These are phyloP conservation scores for Cystobasidium slooffiae DNA, from an alignment of 1,284 basidiomycete genomes.

Conservation along the genomic window DNA sequence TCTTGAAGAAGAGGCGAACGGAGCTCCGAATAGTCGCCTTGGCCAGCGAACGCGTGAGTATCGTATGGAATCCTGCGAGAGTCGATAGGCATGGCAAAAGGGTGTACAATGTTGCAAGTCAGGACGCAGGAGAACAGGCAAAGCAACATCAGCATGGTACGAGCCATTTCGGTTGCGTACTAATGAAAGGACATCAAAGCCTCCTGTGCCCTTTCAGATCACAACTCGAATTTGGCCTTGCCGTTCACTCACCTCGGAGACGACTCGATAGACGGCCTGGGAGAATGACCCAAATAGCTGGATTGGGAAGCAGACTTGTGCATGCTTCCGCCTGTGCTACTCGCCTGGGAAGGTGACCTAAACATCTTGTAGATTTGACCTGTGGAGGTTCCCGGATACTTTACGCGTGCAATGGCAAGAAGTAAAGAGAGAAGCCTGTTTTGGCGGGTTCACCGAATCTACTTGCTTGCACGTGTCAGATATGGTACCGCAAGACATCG, in stretches of 20 bases:
- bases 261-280: constrained; percentile 10
- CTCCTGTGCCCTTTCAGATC: no score
- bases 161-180: no score
- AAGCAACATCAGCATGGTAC: neutral
- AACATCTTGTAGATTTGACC: constrained; percentile 3
- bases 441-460: no score
- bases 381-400: no score
- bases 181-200: no score
- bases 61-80: constrained; percentile 33
- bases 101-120: neutral
- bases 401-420: neutral
- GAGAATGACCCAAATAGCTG: constrained; percentile 20
- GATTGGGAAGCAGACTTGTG: constrained; percentile 24
- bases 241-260: constrained; percentile 17
- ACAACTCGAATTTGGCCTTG: neutral
- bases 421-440: neutral
- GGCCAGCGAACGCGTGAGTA: constrained; percentile 41
- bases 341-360: constrained; percentile 17
- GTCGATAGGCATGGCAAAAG: neutral
- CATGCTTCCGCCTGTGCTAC: constrained; percentile 3
- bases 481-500: no score
- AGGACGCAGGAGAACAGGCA: neutral
- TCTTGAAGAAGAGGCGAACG: constrained; percentile 32
- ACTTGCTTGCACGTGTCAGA: no score
- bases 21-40: constrained; percentile 42